These are phyloP conservation scores for Tuctoria greenei DNA, from an alignment of 176 grass and related monocot species.

Conservation along the genomic window DNA sequence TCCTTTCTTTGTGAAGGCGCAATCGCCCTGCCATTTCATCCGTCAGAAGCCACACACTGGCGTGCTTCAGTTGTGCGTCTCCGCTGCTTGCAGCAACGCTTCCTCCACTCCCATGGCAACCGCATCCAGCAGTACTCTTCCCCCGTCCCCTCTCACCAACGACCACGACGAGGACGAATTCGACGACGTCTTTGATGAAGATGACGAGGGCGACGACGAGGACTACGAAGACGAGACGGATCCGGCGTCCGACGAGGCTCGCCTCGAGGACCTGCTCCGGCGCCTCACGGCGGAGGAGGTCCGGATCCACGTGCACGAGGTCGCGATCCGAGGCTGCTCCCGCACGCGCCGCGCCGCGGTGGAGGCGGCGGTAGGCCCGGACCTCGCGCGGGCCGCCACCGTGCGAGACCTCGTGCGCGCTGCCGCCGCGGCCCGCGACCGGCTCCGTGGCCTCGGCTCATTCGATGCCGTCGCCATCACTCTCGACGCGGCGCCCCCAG, in stretches of 20 bases:
- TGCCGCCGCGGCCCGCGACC: conserved; percentile 56
- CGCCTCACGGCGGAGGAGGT: conserved; percentile 66
- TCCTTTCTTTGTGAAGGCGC: not conserved
- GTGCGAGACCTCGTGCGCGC: conserved; percentile 75
- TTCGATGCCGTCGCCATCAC: conserved; percentile 80
- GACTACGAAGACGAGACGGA: not conserved
- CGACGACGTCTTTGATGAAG: conserved; percentile 29
- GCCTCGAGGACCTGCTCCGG: conserved; percentile 48
- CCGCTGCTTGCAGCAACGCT: not conserved
- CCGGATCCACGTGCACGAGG: conserved; percentile 68
- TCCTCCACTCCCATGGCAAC: not conserved
- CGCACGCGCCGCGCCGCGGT: conserved; percentile 57
- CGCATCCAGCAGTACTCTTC: not conserved
- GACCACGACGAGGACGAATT: conserved; percentile 25
- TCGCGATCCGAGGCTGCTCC: conserved; percentile 60
- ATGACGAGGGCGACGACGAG: not conserved
- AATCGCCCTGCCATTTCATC: not conserved
- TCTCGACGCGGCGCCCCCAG: conserved; percentile 63
- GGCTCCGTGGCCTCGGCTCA: conserved; percentile 61
- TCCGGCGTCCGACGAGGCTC: conserved; percentile 18
- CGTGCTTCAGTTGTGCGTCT: not conserved
- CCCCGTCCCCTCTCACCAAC: not conserved
- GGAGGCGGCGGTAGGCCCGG: conserved; percentile 57
- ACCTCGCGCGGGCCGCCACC: conserved; percentile 57
- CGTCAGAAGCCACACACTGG: not conserved